Evolutionary conservation across 2,329 filamentous ascomycete genomes (phyloP), one percentile per base, ranked within the genome.

Genomic region (Cyanodermella asteris): DNA sequence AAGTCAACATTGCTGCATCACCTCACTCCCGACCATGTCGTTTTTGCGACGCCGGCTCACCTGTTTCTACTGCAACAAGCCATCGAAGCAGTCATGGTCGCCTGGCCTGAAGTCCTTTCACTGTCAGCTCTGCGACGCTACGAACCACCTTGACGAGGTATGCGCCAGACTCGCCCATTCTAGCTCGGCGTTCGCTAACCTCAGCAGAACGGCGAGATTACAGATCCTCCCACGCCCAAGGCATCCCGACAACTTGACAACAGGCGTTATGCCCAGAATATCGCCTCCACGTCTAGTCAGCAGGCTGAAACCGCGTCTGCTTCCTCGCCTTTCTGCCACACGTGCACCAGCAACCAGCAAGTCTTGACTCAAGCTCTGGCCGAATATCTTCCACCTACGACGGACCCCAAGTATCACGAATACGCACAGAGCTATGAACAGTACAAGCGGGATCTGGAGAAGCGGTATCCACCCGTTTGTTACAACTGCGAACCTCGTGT

Each of bases 141-240:
- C 72, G 30, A 97, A 94, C 48, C 76, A 78, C 51, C 57, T 93
- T 16, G 87, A 97, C 44, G 61, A 84, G 55, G 81, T 87, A 52
- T 31, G 55, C 43, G 18, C n/a, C n/a, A n/a, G 17, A 19, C 27
- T 24, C 23, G 11, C 19, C 13, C 18, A 13, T 5, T 11, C 15
- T 18, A 16, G n/a, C 29, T 12, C 13, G 22, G 16, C 16, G 17
- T n/a, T 29, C 23, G 13, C 24, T 7, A 34, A 38, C n/a, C 4
- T 16, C 16, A 30, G 3, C 40, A 87, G 75, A 67, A 78, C 44
- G 84, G 84, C 40, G 70, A 90, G 25, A 87, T 94, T 35, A 74
- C 77, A 28, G 84, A 97, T 46, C 78, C 82, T 14, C 81, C 78
- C 3, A 57, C 70, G 13, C 51, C 60, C 12, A 64, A 64, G 30